Evolutionary conservation across 129 eudicot genomes (phyloP), one percentile per base, ranked within the genome.

Genomic region (Centrapalus pauciflorus): DNA sequence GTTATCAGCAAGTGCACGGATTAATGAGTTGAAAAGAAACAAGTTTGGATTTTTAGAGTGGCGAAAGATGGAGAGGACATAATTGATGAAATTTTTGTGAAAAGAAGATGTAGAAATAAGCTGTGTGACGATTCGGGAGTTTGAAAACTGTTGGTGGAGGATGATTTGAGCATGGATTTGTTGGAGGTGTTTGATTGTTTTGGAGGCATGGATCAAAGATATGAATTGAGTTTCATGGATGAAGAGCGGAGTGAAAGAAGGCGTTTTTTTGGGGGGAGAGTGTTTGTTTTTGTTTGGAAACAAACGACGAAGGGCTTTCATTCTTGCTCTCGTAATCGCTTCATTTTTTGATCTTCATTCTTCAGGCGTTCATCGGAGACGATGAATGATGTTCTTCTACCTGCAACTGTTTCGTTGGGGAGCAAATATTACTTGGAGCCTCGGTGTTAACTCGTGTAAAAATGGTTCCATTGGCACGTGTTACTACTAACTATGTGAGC

Each of bases 101-200:
- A 54, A 54, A 56, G 80, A 77, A 50, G 57, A 69, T 2, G 80
- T 60, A 4, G 85, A 80, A 27, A 84, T 80, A 4, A 84, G 74
- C 27, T 84, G 83, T 45, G 83, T 65, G 32, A 71, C 52, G 61
- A 84, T 73, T 35, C 81, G 57, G 59, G 67, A 64, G 72, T 80
- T 77, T 46, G 85, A 73, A 34, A 55, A 80, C 6, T 73, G 71
- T 43, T 54, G 38, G 12, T 30, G 81, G 17, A 23, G 52, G 27
- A 80, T 69, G 56, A 77, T 64, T 61, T 77, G 89, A 28, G 81
- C 73, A 26, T 77, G 89, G 51, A 84, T 78, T 70, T 77, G 85
- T 29, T 77, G 77, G n/a, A 84, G 76, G 0, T 84, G 89, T 21
- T 58, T 67, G 26, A 68, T 80, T 67, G 72, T 52, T 64, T 61